Base-by-base conservation (phyloP, 2,329 filamentous ascomycete genomes). In the Neofusicoccum cordaticola region DNA sequence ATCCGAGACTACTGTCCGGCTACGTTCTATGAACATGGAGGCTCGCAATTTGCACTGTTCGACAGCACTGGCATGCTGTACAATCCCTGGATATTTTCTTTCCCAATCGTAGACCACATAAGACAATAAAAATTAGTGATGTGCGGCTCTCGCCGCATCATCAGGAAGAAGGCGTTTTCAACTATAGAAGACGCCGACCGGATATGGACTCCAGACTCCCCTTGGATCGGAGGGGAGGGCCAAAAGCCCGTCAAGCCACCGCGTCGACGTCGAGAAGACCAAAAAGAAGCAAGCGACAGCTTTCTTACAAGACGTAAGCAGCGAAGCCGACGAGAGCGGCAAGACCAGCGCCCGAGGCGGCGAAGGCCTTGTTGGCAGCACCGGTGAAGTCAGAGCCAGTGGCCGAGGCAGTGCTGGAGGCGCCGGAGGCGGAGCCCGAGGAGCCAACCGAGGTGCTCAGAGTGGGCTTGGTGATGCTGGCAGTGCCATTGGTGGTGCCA, bases 321-420 rank as follows among this genome's bases (percentile, higher is more conserved):
- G 74, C 81, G 68, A 83, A 77, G 77, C 81, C 84, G 71, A 83
- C 78, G 69, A 85, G 75, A 73, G 81, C 83, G 66, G 82, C 80
- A 67, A 86, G 77, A 71, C 81, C 82, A 66, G 81, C 82, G 73
- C 82, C 83, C 37, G 79, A 79, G 64, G 79, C 79, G 51, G 73
- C 77, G 64, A 77, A 77, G 66, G 76, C 78, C 76, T 82, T 80
- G 73, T 78, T 77, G 71, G 82, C 83, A 71, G 81, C 84, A 64
- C 82, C 84, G 66, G 82, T 84, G 81, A 80, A 84, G 63, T 72
- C 69, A 66, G 72, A 73, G 68, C 69, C 69, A 39, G 69, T 60
- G 56, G 64, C 69, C 66, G 72, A 71, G 44, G 66, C 65, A 41
- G 69, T 66, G 58, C 67, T 17, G 27, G 35, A 45, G 41, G 63